phyloP scores from a whole-genome alignment of 768 basidiomycete species.

The Phlebiopsis gigantea region DNA sequence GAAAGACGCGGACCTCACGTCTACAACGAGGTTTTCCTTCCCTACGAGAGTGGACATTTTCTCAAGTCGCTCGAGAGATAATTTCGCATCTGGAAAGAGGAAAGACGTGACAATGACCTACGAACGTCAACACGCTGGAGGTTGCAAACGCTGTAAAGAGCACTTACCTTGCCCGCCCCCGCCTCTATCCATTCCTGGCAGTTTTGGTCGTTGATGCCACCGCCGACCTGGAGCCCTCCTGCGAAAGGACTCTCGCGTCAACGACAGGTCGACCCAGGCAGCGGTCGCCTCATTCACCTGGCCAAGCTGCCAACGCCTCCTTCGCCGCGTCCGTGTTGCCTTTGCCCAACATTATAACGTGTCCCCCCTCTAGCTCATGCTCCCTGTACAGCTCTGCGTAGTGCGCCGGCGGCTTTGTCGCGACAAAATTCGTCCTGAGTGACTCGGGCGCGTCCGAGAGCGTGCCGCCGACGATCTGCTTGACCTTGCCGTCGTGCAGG shows the following conservation, averaged over 20 bases:
- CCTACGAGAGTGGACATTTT: conserved; percentile 60
- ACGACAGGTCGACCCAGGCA: no score
- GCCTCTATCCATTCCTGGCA: conserved; percentile 79
- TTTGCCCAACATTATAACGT: conserved; percentile 93
- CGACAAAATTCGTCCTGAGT: conserved; percentile 86
- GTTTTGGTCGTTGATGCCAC: conserved; percentile 82
- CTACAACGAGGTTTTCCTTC: conserved; percentile 86
- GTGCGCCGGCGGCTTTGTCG: conserved; percentile 74
- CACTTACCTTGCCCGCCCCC: conserved; percentile 86
- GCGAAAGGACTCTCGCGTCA: neutral
- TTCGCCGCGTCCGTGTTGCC: conserved; percentile 87
- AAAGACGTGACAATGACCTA: conserved; percentile 98
- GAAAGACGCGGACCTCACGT: conserved; percentile 67
- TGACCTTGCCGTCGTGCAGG: conserved; percentile 91
- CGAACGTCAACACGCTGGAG: neutral
- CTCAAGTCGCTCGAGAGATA: conserved; percentile 69
- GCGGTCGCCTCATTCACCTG: conserved; percentile 46
- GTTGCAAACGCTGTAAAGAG: conserved; percentile 12
- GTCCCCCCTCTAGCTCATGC: conserved; percentile 74
- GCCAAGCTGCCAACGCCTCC: conserved; percentile 82
- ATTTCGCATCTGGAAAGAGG: conserved; percentile 81
- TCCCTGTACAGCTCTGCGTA: conserved; percentile 76
- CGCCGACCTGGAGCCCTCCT: conserved; percentile 88
- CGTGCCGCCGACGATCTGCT: conserved; percentile 97
- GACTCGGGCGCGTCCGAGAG: conserved; percentile 63